Evolutionary conservation across 441 rosid species (phyloP).

Genomic region (Hura crepitans): DNA sequence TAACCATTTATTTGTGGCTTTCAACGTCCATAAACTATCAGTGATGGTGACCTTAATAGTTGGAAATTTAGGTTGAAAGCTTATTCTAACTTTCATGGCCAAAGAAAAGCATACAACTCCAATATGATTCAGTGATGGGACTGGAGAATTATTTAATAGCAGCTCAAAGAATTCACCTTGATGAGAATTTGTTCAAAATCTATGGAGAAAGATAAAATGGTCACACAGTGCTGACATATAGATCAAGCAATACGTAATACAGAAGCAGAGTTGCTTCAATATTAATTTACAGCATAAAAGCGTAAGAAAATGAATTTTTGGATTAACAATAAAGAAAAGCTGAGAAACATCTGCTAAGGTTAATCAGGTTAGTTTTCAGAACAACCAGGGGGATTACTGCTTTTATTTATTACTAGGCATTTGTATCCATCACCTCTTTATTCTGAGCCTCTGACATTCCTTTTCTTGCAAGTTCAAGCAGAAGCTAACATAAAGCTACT

Average conservation of each 20-base stretch:
- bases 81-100: background rate
- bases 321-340: background rate
- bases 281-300: background rate
- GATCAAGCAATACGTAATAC: background rate
- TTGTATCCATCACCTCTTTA: background rate
- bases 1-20: background rate
- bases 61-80: background rate
- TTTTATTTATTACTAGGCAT: background rate
- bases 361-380: background rate
- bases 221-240: background rate
- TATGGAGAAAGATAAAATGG: background rate
- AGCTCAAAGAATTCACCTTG: background rate
- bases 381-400: background rate
- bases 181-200: background rate
- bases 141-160: background rate
- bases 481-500: too few relatives aligned
- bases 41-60: background rate
- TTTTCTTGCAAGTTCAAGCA: background rate
- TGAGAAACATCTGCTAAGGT: background rate
- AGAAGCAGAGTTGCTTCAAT: background rate
- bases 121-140: background rate
- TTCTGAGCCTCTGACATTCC: too few relatives aligned
- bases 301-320: background rate
- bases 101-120: background rate
- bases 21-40: background rate